Percentiles rank a stretch among this genome's conserved stretches.
These are phyloP conservation scores for Sarocladium kiliense DNA, from an alignment of 2,329 filamentous ascomycete genomes.

Conservation along the genomic window DNA sequence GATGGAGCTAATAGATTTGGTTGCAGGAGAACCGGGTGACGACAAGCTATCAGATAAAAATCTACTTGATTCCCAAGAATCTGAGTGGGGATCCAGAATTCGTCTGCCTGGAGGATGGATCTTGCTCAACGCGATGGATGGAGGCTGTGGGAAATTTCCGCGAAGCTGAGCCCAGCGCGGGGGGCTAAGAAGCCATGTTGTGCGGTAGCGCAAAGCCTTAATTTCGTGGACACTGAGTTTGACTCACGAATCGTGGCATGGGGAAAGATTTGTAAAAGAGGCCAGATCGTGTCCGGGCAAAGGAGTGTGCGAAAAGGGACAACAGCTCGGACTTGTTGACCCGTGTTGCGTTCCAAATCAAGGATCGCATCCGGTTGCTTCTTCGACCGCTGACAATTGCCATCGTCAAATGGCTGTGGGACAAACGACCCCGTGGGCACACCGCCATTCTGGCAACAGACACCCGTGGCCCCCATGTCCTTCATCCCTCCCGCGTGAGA, in stretches of 20 bases:
- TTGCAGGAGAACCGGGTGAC: neutral
- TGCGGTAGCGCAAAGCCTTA: neutral
- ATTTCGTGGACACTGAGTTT: neutral
- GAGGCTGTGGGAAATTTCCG: neutral
- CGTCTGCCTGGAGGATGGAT: too few relatives aligned
- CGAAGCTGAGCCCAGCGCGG: neutral
- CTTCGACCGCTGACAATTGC: neutral
- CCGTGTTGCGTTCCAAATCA: neutral
- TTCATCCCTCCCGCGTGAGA: neutral
- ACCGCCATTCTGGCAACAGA: slow-evolving; percentile 3
- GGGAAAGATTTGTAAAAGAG: neutral
- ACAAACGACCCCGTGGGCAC: slow-evolving; percentile 1
- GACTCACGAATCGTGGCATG: neutral
- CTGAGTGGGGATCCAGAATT: too few relatives aligned
- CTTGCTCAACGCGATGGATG: neutral
- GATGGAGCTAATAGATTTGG: neutral
- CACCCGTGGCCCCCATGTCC: neutral
- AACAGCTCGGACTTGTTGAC: slow-evolving; percentile 1
- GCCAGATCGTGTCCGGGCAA: neutral
- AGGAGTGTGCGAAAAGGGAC: neutral
- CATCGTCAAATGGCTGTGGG: neutral
- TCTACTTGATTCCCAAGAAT: neutral
- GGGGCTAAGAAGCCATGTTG: neutral
- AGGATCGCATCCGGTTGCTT: neutral
- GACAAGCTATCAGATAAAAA: neutral